Conservation (phyloP, 2,329 filamentous ascomycete genomes). For the Rhynchosporium secalis region DNA sequence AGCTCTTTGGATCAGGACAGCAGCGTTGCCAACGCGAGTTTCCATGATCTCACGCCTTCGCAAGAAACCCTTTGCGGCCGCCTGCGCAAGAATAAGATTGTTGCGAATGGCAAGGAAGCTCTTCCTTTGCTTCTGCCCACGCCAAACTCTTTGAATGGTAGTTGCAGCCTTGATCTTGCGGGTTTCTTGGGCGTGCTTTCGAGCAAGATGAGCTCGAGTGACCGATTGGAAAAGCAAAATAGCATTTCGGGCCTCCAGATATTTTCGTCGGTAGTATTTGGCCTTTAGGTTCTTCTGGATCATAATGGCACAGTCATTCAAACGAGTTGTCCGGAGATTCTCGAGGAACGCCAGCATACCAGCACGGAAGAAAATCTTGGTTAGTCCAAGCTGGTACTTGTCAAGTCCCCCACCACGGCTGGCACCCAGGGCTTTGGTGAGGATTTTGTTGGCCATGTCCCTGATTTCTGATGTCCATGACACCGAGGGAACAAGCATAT, state of each 20-base stretch:
- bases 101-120: conserved; percentile 74
- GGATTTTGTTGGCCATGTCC: conserved; percentile 89
- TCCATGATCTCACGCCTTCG: conserved; percentile 91
- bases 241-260: conserved; percentile 80
- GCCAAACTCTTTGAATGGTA: conserved; percentile 93
- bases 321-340: conserved; percentile 82
- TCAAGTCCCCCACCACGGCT: conserved; percentile 73
- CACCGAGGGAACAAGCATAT: conserved; percentile 90
- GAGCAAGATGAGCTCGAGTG: conserved; percentile 74
- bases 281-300: conserved; percentile 97
- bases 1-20: conserved; percentile 82
- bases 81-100: conserved; percentile 86
- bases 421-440: conserved; percentile 82
- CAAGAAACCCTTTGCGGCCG: conserved; percentile 87
- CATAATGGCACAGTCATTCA: conserved; percentile 94
- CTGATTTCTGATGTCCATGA: conserved; percentile 94
- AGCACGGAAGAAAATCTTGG: conserved; percentile 98
- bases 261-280: conserved; percentile 92
- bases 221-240: conserved; percentile 80
- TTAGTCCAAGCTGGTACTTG: conserved; percentile 96
- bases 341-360: conserved; percentile 98
- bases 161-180: conserved; percentile 85
- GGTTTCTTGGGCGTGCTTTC: conserved; percentile 75
- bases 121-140: conserved; percentile 86
- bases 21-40: conserved; percentile 88